A percentile compares a stretch with the other conserved stretches of the same genome.
phyloP scores from a whole-genome alignment of 2,329 filamentous ascomycete species.

The Hirsutella rhossiliensis region DNA sequence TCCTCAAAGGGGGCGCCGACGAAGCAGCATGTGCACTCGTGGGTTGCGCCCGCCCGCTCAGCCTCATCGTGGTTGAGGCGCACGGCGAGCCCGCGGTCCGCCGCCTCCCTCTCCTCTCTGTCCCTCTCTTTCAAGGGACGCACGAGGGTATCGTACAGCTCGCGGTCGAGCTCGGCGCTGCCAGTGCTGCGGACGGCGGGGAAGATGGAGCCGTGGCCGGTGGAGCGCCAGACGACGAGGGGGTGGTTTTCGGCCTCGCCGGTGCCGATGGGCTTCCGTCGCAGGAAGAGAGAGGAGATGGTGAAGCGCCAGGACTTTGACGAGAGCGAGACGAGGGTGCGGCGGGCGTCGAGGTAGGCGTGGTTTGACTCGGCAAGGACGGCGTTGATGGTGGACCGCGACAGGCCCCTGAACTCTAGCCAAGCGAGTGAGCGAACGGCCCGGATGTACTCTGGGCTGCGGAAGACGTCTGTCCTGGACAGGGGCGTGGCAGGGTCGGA shows the following conservation, averaged over 20 bases:
- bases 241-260: slow-evolving; percentile 47
- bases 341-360: slow-evolving; percentile 61
- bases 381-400: slow-evolving; percentile 61
- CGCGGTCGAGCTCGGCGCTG: slow-evolving; percentile 49
- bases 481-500: slow-evolving; percentile 25
- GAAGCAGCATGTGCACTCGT: slow-evolving; percentile 74
- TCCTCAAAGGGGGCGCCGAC: slow-evolving; percentile 59
- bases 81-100: slow-evolving; percentile 40
- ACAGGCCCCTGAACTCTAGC: slow-evolving; percentile 65
- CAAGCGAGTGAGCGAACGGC: slow-evolving; percentile 58
- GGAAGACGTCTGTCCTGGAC: slow-evolving; percentile 52
- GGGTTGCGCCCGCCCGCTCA: slow-evolving; percentile 39
- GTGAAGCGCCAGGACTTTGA: slow-evolving; percentile 69
- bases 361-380: slow-evolving; percentile 74
- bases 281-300: slow-evolving; percentile 57
- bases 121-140: slow-evolving; percentile 36
- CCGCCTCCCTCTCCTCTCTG: slow-evolving; percentile 30
- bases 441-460: slow-evolving; percentile 52
- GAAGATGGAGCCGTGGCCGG: slow-evolving; percentile 40
- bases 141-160: slow-evolving; percentile 47
- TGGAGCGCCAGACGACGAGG: slow-evolving; percentile 48
- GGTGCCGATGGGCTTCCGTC: slow-evolving; percentile 44
- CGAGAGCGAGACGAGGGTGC: slow-evolving; percentile 55
- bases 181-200: slow-evolving; percentile 56
- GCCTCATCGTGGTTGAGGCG: slow-evolving; percentile 47